Base-by-base conservation (phyloP, 2,329 filamentous ascomycete species). In the Bisporella sp. region DNA sequence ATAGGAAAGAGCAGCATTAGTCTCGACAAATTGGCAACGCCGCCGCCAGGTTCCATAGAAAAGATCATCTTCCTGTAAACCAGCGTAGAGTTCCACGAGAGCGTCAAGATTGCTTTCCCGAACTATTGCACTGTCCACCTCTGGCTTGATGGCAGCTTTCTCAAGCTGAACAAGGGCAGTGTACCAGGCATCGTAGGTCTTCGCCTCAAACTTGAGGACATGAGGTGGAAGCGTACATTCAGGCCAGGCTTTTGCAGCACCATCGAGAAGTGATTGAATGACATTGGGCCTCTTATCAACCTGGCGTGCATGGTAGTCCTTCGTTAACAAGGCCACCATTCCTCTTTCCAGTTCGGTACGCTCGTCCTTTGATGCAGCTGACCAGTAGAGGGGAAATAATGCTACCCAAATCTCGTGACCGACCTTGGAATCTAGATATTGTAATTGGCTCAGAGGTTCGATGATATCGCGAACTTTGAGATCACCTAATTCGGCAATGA, bases 21-120 rank as follows among this genome's bases (percentile, higher is more conserved):
- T 97, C 73, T 99, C 95, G 5, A 99, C 87, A 64, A 96, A 99
- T 58, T 96, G 89, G 66, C 91, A 96, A 43, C 93, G 84, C 50
- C 93, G 83, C 52, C 93, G 84, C 93, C 93, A 99, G 0, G 91
- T 95, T 6, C 93, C 93, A 57, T 99, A 97, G 68, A 97, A 99
- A 45, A 99, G 75, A 65, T 99, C 93, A 46, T 97, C 91, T 66
- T 99, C 95, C 63, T 95, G 88, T 11, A 99, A 73, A 1, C 84
- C 83, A 5, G 90, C 83, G 64, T 99, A 99, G 3, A 97, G 76
- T 63, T 97, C 92, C 6, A 96, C 83, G n/a, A 99, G 73, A 0
- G 93, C 93, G 69, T 99, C 93, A 5, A 97, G 78, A 58, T 95
- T 97, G 70, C 92, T 97, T 67, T 99, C 95, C 32, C 90, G 80